phyloP scores from a whole-genome alignment of 163 green algal species.

The Scenedesmus sp. region DNA sequence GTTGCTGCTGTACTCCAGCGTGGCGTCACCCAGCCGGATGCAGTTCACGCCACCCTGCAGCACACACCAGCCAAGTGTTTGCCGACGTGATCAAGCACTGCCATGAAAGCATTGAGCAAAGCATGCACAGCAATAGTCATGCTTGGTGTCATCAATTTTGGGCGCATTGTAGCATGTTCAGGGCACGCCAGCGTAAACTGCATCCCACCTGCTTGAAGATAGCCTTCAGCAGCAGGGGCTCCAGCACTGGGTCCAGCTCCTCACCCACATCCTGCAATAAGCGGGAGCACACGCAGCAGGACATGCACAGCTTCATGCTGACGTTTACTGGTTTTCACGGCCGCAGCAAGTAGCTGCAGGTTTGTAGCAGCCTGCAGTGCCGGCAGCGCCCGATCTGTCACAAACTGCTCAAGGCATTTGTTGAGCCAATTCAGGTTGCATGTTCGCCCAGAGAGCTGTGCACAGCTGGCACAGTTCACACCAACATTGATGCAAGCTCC shows the following conservation, averaged over 20 bases:
- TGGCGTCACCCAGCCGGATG: conserved; percentile 83
- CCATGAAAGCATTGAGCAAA: not conserved
- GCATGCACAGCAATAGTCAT: not conserved
- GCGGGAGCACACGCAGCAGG: not conserved
- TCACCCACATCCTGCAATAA: conserved; percentile 71
- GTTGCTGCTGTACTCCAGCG: conserved; percentile 79
- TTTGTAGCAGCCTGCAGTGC: no score
- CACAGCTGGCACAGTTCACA: not conserved
- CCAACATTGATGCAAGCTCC: not conserved
- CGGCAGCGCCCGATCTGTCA: no score
- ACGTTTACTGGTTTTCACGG: not conserved
- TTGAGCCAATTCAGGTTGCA: no score
- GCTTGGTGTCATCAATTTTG: no score
- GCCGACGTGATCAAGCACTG: not conserved
- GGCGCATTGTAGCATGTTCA: no score
- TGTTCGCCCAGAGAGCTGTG: no score
- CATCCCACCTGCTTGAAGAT: conserved; percentile 71
- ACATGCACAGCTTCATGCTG: no score
- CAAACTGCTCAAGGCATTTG: no score
- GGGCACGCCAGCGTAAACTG: not conserved
- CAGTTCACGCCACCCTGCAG: conserved; percentile 72
- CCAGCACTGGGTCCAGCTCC: conserved; percentile 81
- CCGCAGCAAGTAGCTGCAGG: not conserved
- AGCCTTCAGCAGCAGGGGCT: conserved; percentile 82
- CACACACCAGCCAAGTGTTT: not conserved